Conservation (phyloP, 176 grass and related monocot species). For the Echinochloa phyllopogon region DNA sequence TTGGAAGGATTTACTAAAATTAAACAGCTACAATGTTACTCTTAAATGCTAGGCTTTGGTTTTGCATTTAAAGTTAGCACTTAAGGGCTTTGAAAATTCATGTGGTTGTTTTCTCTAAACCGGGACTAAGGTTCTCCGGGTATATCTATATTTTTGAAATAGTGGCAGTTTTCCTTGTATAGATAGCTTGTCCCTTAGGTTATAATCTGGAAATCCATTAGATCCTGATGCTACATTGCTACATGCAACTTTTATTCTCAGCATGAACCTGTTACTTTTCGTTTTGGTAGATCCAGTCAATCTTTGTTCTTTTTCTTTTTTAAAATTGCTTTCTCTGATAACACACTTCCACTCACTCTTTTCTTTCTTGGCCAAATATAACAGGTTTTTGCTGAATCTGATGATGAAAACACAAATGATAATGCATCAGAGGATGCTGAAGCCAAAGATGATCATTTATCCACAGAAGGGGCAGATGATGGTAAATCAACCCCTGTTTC, state of each 20-base stretch:
- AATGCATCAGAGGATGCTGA: constrained; percentile 51
- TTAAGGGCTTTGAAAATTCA: constrained; percentile 9
- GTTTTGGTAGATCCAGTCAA: constrained; percentile 7
- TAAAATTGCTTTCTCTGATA: background rate
- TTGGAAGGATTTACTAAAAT: background rate
- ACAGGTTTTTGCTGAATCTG: constrained; percentile 71
- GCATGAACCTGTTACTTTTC: constrained; percentile 20
- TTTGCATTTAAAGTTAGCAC: constrained; percentile 10
- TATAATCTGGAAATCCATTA: constrained; percentile 29
- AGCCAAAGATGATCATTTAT: constrained; percentile 48
- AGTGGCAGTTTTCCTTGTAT: background rate
- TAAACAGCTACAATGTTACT: background rate
- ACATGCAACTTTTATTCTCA: background rate
- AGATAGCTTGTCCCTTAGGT: constrained; percentile 20
- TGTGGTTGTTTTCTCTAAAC: background rate
- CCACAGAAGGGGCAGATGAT: constrained; percentile 61
- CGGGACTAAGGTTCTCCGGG: background rate
- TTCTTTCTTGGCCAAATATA: constrained; percentile 26
- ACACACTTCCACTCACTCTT: background rate
- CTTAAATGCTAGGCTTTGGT: constrained; percentile 23
- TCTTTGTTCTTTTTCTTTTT: background rate
- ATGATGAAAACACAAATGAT: constrained; percentile 53
- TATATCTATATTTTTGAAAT: background rate
- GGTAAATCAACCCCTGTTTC: constrained; percentile 34
- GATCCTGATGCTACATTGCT: background rate